Percentiles rank a stretch among this genome's conserved stretches.
Conservation (phyloP, 2,329 filamentous ascomycete species). For the Beauveria pseudobassiana region DNA sequence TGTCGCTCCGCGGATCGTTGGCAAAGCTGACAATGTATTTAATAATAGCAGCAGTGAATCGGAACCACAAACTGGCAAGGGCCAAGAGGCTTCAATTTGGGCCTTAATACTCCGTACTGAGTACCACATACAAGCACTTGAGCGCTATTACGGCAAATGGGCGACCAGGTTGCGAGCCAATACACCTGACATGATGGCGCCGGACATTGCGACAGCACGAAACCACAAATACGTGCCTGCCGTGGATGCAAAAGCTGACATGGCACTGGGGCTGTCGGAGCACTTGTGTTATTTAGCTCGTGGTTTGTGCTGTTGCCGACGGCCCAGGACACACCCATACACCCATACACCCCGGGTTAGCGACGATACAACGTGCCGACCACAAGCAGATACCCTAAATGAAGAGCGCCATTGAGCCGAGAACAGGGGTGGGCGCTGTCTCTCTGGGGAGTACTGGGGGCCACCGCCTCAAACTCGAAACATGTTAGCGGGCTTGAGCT, state of each 20-base stretch:
- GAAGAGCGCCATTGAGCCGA: constrained; percentile 1
- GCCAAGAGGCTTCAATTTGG: not conserved
- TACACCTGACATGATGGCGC: not conserved
- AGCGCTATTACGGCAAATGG: not conserved
- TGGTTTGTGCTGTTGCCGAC: constrained; percentile 6
- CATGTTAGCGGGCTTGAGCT: constrained; percentile 9
- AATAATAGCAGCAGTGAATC: not conserved
- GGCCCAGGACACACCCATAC: not conserved
- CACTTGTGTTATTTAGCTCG: not conserved
- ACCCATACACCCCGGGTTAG: too few relatives aligned
- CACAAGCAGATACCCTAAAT: not conserved
- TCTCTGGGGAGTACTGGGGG: not conserved
- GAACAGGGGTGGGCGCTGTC: not conserved
- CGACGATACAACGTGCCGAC: constrained; percentile 1
- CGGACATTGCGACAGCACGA: not conserved
- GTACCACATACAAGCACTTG: not conserved
- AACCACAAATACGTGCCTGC: not conserved
- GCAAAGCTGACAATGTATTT: not conserved
- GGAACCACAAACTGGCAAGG: not conserved
- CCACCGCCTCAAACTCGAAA: constrained; percentile 10
- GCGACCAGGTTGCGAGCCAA: not conserved
- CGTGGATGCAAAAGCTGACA: constrained; percentile 7
- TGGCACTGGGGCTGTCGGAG: constrained; percentile 1
- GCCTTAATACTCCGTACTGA: not conserved
- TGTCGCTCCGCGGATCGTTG: not conserved